A percentile compares a stretch with the other conserved stretches of the same genome.
phyloP scores from a whole-genome alignment of 148 eudicot species.

The Diospyros lotus region DNA sequence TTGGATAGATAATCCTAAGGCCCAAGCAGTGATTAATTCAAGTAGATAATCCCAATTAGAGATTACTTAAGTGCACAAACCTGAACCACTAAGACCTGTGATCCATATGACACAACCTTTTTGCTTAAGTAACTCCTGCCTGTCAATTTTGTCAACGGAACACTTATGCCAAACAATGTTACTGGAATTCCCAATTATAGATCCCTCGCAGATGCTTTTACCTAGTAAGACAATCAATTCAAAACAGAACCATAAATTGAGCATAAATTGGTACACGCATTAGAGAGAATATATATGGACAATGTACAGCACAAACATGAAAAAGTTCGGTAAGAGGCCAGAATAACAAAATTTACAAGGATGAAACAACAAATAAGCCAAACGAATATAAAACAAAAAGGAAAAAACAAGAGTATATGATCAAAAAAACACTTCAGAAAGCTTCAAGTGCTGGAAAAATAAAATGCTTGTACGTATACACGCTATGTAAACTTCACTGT shows the following conservation, averaged over 20 bases:
- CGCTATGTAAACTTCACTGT: not conserved
- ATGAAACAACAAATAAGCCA: not conserved
- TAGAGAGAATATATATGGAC: not conserved
- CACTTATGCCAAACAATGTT: conserved; percentile 89
- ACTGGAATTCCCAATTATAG: conserved; percentile 46
- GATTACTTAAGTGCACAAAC: conserved; percentile 23
- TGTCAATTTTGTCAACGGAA: conserved; percentile 65
- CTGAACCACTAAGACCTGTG: conserved; percentile 99
- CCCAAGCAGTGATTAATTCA: conserved; percentile 12
- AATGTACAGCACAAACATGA: not conserved
- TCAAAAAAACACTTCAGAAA: not conserved
- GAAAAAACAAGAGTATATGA: not conserved
- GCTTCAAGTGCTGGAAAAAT: not conserved
- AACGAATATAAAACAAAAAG: not conserved
- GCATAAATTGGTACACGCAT: not conserved
- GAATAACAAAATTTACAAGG: not conserved
- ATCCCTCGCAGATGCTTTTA: conserved; percentile 28
- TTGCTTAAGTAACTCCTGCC: conserved; percentile 73
- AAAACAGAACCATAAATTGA: conserved; percentile 8
- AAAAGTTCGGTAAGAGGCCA: not conserved
- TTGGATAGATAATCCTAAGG: not conserved
- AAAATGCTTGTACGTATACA: not conserved
- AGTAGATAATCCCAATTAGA: not conserved
- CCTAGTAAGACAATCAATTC: conserved; percentile 30
- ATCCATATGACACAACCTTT: conserved; percentile 98